These are phyloP conservation scores for Trichoderma sp. DNA, from an alignment of 2,329 filamentous ascomycete species.

Conservation along the genomic window DNA sequence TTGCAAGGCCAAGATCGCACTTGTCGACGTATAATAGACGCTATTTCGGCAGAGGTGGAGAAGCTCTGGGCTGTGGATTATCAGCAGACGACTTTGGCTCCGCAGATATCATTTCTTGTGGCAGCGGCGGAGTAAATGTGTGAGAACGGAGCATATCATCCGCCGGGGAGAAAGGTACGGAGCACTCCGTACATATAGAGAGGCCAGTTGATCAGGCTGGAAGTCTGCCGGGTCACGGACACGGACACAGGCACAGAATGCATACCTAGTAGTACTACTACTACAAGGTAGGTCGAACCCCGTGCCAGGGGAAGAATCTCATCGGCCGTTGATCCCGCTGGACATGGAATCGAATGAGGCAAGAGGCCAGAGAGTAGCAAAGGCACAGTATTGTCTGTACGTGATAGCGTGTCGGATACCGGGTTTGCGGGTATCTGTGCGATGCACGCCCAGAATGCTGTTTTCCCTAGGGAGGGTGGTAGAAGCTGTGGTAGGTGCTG, in stretches of 20 bases:
- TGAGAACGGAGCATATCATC: conserved; percentile 14
- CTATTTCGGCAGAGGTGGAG: conserved; percentile 10
- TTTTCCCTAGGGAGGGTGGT: background rate
- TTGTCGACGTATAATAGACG: background rate
- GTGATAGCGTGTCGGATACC: background rate
- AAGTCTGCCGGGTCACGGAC: background rate
- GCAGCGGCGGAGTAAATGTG: background rate
- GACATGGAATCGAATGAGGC: background rate
- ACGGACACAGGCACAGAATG: background rate
- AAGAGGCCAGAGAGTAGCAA: background rate
- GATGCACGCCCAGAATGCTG: background rate
- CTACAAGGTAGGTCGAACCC: too few relatives aligned
- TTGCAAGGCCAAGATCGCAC: background rate
- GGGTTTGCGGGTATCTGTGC: conserved; percentile 10
- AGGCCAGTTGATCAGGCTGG: background rate
- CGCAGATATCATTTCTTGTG: conserved; percentile 7
- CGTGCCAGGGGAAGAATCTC: background rate
- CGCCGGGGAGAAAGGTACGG: background rate
- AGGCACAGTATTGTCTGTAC: background rate
- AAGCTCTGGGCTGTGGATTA: background rate
- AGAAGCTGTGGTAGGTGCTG: conserved; percentile 5
- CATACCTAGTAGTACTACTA: background rate
- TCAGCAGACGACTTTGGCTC: conserved; percentile 10
- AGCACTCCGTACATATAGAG: too few relatives aligned
- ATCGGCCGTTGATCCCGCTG: background rate